phyloP scores from a whole-genome alignment of 2,329 filamentous ascomycete genomes.

The Fulvia fulva region DNA sequence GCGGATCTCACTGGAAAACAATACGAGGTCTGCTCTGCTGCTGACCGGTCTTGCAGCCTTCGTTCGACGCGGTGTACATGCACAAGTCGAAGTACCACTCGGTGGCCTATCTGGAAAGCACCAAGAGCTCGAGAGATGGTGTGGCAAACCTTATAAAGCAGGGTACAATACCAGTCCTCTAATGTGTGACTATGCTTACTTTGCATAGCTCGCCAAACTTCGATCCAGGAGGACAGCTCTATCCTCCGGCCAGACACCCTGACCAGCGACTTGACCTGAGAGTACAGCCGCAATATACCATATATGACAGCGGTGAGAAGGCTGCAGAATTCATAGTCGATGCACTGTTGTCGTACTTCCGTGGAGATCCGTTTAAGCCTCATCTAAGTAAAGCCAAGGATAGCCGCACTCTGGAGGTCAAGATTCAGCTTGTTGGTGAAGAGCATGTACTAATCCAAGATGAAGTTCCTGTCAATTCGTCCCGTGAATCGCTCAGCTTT shows the following conservation, averaged over 20 bases:
- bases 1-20: too few species aligned
- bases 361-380: slow-evolving; percentile 34
- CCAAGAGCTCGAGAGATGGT: slow-evolving; percentile 46
- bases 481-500: slow-evolving; percentile 36
- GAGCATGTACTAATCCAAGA: slow-evolving; percentile 14
- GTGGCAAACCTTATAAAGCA: slow-evolving; percentile 45
- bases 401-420: slow-evolving; percentile 12
- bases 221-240: slow-evolving; percentile 47
- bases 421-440: slow-evolving; percentile 13
- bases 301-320: slow-evolving; percentile 44
- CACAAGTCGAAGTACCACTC: slow-evolving; percentile 11
- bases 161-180: slow-evolving; percentile 6
- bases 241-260: slow-evolving; percentile 36
- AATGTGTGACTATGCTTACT: neutral
- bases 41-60: neutral
- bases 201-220: slow-evolving; percentile 41
- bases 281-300: slow-evolving; percentile 46
- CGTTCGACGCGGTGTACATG: neutral
- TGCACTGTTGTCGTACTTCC: slow-evolving; percentile 38
- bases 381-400: neutral
- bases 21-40: neutral
- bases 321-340: slow-evolving; percentile 42
- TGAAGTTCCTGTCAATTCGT: slow-evolving; percentile 37
- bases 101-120: slow-evolving; percentile 25
- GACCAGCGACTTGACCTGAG: slow-evolving; percentile 41